Base-by-base conservation (phyloP, 2,329 filamentous ascomycete genomes). In the Zasmidium angulare region DNA sequence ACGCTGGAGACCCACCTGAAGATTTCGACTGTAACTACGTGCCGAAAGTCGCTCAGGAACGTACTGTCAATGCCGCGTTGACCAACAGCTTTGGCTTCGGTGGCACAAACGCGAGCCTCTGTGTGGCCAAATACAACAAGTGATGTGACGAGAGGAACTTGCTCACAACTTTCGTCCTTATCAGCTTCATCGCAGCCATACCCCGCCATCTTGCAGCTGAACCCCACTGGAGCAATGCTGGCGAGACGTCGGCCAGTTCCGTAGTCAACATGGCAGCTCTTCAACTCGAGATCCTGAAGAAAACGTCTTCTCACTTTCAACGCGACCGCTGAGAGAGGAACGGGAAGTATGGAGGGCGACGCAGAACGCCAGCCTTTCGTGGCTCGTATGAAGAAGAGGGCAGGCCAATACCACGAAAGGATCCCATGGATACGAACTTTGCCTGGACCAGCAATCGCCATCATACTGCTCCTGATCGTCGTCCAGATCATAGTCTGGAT, bases 41-140 rank as follows among this genome's bases (percentile, higher is more conserved):
- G 2, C 85, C 92, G 0, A 80, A 86, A 2, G 71, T 79, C 49
- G 82, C 91, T 0, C 93, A 97, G 74, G 75, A 89, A 54, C 87
- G 85, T 65, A 72, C 80, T 1, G 85, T 98, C 11, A 78, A 86
- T 58, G 88, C 93, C 21, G 90, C 90, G 3, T 69, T 99, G 59
- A 95, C 91, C 2, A 99, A 99, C 71, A 98, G 93, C 73, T 99
- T 99, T 77, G 95, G 95, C 0, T 99, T 99, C 78, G 95, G 95
- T 11, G 95, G 95, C 17, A 98, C 93, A 1, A 99, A 99, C 77
- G 93, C 93, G 46, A 92, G 87, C 55, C 78, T 99, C 40, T 92
- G 92, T 54, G 93, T 98, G 69, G 82, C 82, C 7, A 82, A 78
- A 55, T 67, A 65, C 48, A 56, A 24, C 26, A 29, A 29, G 6